phyloP scores from a whole-genome alignment of 768 basidiomycete genomes.

The Calvatia gigantea region DNA sequence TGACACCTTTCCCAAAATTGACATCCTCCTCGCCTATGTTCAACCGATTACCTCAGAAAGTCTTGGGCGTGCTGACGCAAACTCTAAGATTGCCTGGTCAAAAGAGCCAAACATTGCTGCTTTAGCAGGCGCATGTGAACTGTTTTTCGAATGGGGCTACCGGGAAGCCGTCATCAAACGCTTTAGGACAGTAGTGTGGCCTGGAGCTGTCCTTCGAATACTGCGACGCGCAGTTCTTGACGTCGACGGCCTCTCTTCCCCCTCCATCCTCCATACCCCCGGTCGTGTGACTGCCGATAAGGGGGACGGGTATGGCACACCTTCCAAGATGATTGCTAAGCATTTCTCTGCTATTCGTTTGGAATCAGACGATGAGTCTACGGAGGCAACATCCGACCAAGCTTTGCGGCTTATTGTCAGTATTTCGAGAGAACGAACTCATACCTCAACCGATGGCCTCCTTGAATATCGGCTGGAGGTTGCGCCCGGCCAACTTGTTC shows the following conservation, averaged over 20 bases:
- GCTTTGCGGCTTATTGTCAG: slow-evolving; percentile 52
- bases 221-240: slow-evolving; percentile 63
- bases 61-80: slow-evolving; percentile 37
- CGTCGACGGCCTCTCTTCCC: slow-evolving; percentile 29
- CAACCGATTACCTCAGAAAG: slow-evolving; percentile 74
- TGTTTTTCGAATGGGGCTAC: slow-evolving; percentile 91
- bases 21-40: slow-evolving; percentile 74
- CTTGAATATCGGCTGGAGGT: slow-evolving; percentile 82
- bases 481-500: slow-evolving; percentile 62
- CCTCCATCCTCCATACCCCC: slow-evolving; percentile 37
- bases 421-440: slow-evolving; percentile 62
- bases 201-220: slow-evolving; percentile 64
- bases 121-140: slow-evolving; percentile 78
- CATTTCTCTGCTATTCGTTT: slow-evolving; percentile 47
- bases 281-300: slow-evolving; percentile 19
- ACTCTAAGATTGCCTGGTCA: slow-evolving; percentile 38
- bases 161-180: slow-evolving; percentile 79
- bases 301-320: slow-evolving; percentile 36
- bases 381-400: no score
- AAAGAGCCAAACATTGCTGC: slow-evolving; percentile 67
- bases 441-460: slow-evolving; percentile 66
- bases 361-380: slow-evolving; percentile 32
- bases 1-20: slow-evolving; percentile 66
- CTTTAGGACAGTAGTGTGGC: slow-evolving; percentile 83
- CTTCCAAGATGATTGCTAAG: slow-evolving; percentile 51